Conservation (phyloP, 192 early-diverging fungal genomes). For the Umbelopsis isabellina region DNA sequence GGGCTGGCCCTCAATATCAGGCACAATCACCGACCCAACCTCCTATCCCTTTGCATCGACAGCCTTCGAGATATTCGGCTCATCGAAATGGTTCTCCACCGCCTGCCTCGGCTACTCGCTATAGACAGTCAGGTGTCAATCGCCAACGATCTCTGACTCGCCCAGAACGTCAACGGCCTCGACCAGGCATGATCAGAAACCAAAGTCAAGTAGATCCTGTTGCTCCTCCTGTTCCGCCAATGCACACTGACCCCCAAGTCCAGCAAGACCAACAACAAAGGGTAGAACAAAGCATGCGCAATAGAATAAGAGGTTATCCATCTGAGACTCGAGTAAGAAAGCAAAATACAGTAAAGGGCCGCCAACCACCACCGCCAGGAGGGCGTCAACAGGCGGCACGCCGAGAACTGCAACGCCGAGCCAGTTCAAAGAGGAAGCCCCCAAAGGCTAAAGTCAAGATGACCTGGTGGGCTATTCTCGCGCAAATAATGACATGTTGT, state of each 20-base stretch:
- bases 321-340: slow-evolving; percentile 7
- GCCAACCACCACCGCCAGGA: slow-evolving; percentile 24
- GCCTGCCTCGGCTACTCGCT: not conserved
- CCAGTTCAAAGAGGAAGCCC: slow-evolving; percentile 9
- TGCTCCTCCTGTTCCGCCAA: not conserved
- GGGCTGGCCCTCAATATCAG: not conserved
- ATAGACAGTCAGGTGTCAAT: slow-evolving; percentile 22
- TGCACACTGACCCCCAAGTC: not conserved
- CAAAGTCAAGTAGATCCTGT: not conserved
- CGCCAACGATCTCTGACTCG: slow-evolving; percentile 47
- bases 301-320: slow-evolving; percentile 9
- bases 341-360: not conserved
- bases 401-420: slow-evolving; percentile 14
- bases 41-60: not conserved
- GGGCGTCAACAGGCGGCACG: slow-evolving; percentile 9
- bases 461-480: slow-evolving; percentile 13
- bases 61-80: not conserved
- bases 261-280: slow-evolving; percentile 9
- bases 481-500: slow-evolving; percentile 17
- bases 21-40: slow-evolving; percentile 10
- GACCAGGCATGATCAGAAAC: slow-evolving; percentile 46
- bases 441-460: slow-evolving; percentile 29
- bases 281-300: slow-evolving; percentile 18
- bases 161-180: slow-evolving; percentile 55
- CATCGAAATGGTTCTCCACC: not conserved